Percentiles rank a stretch among this genome's conserved stretches.
phyloP scores from a whole-genome alignment of 2,329 filamentous ascomycete genomes.

The Aplosporella prunicola region DNA sequence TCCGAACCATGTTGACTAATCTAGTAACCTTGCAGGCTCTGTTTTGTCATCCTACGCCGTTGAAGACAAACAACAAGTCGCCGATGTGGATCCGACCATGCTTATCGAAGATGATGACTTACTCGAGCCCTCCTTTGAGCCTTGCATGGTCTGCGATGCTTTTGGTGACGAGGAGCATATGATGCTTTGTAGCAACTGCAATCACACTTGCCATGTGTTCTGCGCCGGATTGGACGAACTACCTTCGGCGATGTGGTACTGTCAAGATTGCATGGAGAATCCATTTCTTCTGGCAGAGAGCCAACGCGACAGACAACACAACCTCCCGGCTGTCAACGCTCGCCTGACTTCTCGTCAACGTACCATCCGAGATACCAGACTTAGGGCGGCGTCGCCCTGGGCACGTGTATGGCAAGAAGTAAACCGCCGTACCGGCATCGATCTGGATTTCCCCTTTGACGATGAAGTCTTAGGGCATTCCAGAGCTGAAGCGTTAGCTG shows the following conservation, averaged over 20 bases:
- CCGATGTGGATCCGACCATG: conserved; percentile 76
- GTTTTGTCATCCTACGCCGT: conserved; percentile 54
- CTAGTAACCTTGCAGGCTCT: conserved; percentile 35
- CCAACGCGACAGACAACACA: conserved; percentile 20
- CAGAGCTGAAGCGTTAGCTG: conserved; percentile 2
- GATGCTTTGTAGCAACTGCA: conserved; percentile 84
- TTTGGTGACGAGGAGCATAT: conserved; percentile 75
- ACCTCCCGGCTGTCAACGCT: conserved; percentile 20
- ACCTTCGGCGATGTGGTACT: conserved; percentile 78
- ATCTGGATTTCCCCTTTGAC: conserved; percentile 78
- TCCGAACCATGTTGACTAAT: neutral
- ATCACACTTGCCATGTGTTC: conserved; percentile 82
- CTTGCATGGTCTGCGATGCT: conserved; percentile 77
- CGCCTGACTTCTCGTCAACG: conserved; percentile 18
- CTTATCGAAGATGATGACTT: conserved; percentile 65
- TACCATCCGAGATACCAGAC: conserved; percentile 5
- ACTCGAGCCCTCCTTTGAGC: conserved; percentile 38
- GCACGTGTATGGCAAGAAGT: conserved; percentile 81
- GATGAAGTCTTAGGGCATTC: conserved; percentile 42
- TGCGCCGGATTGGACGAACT: conserved; percentile 76
- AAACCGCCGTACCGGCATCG: conserved; percentile 67
- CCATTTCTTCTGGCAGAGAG: conserved; percentile 25
- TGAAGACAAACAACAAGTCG: conserved; percentile 78
- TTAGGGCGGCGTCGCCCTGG: conserved; percentile 44
- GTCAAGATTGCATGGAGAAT: conserved; percentile 60